Evolutionary conservation across 1,284 basidiomycete genomes (phyloP), one percentile per base, ranked within the genome.

Genomic region (Pyrrhoderma noxium): DNA sequence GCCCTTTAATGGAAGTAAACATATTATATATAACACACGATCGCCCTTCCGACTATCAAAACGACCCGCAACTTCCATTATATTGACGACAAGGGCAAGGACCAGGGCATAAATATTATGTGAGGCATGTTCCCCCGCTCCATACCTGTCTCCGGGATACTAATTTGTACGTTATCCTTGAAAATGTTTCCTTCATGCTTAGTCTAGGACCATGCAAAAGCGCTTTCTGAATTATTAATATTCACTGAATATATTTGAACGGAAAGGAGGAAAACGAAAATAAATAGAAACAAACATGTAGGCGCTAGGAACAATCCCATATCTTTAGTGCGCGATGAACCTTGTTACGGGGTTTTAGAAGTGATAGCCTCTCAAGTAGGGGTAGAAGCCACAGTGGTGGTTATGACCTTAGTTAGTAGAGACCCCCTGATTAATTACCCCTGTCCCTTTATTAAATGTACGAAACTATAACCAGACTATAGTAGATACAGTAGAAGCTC

Each of bases 51-150:
- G 37, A 97, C 94, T 23, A 82, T 99, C 65, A 98, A 98, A 73
- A 98, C 99, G 88, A 80, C 99, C 8, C 76, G 94, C 56, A 97
- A 87, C 64, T 99, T 99, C 71, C 96, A 99, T 66, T 98, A 97
- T 68, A 92, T 97, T 52, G 96, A 99, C 61, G 95, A 99, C 59
- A 96, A 95, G 70, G 93, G 92, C 53, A 99, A 99, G 68, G 96
- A 99, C 63, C 93, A 99, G 67, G 95, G 95, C n/a, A 80, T 97
- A 61, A 99, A 99, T 61, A 91, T 93, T 92, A 61, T 14, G n/a
- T n/a, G n/a, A n/a, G n/a, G n/a, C n/a, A n/a, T n/a, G n/a, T n/a
- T n/a, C n/a, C n/a, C n/a, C n/a, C n/a, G n/a, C n/a, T n/a, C n/a
- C n/a, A n/a, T n/a, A n/a, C n/a, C n/a, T n/a, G n/a, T n/a, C n/a